phyloP scores from a whole-genome alignment of 148 eudicot species.

The Fagopyrum homotropicum region DNA sequence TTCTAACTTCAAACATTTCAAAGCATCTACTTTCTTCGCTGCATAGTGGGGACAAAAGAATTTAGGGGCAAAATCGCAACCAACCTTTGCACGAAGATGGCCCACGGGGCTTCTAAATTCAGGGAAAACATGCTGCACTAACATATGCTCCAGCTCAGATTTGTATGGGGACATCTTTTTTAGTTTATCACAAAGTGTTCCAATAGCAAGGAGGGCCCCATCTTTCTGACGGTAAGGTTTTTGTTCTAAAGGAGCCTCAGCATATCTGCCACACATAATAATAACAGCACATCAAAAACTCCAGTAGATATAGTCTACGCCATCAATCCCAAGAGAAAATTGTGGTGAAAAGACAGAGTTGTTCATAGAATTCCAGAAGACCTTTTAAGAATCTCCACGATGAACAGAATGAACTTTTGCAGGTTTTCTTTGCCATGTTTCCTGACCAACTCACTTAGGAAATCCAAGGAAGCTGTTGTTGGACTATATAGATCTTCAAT shows the following conservation, averaged over 20 bases:
- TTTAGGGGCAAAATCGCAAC: slow-evolving; percentile 12
- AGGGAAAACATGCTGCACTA: slow-evolving; percentile 91
- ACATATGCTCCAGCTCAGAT: slow-evolving; percentile 88
- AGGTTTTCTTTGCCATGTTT: slow-evolving; percentile 95
- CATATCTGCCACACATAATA: slow-evolving; percentile 43
- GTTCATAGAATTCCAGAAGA: slow-evolving; percentile 19
- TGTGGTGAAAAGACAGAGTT: neutral
- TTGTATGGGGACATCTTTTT: slow-evolving; percentile 88
- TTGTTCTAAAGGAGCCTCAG: slow-evolving; percentile 51
- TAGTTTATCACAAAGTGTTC: slow-evolving; percentile 87
- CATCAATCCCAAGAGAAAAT: neutral
- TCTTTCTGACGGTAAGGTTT: slow-evolving; percentile 91
- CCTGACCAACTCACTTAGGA: slow-evolving; percentile 91
- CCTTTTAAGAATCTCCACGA: slow-evolving; percentile 93
- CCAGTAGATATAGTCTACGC: neutral
- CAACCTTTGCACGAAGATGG: slow-evolving; percentile 94
- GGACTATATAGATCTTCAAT: slow-evolving; percentile 98
- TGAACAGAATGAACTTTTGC: slow-evolving; percentile 77
- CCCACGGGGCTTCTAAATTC: slow-evolving; percentile 93
- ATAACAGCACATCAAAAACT: neutral
- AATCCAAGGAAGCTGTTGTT: slow-evolving; percentile 98
- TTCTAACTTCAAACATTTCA: too few species aligned
- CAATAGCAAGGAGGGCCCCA: slow-evolving; percentile 98
- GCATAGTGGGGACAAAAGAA: neutral
- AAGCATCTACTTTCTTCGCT: too few species aligned